Conservation (phyloP, 148 eudicot genomes). For the Persicaria tinctoria region DNA sequence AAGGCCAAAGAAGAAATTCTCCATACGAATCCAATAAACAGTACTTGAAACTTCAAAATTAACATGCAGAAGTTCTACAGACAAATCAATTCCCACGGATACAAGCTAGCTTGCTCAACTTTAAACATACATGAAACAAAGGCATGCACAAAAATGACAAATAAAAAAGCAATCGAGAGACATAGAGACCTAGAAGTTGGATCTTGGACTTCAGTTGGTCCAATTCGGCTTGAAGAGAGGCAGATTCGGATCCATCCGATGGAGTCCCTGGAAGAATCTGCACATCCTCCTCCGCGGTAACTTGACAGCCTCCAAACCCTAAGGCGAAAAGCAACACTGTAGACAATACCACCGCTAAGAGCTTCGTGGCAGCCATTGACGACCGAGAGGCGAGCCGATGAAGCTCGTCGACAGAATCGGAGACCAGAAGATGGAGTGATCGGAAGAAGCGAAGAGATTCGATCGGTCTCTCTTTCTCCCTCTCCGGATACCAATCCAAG, state of each 20-base stretch:
- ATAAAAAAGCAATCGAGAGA: neutral
- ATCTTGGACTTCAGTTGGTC: constrained; percentile 11
- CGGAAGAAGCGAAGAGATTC: constrained; percentile 1
- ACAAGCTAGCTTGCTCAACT: neutral
- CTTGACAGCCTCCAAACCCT: constrained; percentile 3
- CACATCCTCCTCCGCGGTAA: constrained; percentile 6
- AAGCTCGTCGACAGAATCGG: constrained; percentile 1
- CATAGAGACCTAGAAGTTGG: neutral
- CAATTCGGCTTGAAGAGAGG: constrained; percentile 2
- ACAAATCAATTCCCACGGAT: too few species aligned
- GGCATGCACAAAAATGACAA: neutral
- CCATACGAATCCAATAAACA: constrained; percentile 1
- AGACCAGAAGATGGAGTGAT: neutral
- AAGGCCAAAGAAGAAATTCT: neutral
- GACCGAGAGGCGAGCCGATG: neutral
- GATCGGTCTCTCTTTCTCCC: neutral
- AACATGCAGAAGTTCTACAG: neutral
- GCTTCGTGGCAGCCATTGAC: constrained; percentile 7
- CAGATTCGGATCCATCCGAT: constrained; percentile 6
- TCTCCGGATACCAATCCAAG: neutral
- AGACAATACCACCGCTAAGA: neutral
- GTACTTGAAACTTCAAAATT: neutral
- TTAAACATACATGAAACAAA: neutral
- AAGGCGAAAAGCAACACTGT: constrained; percentile 5
- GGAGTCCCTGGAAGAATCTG: neutral